phyloP scores from a whole-genome alignment of 768 basidiomycete genomes.

The Amanita subjunquillea region DNA sequence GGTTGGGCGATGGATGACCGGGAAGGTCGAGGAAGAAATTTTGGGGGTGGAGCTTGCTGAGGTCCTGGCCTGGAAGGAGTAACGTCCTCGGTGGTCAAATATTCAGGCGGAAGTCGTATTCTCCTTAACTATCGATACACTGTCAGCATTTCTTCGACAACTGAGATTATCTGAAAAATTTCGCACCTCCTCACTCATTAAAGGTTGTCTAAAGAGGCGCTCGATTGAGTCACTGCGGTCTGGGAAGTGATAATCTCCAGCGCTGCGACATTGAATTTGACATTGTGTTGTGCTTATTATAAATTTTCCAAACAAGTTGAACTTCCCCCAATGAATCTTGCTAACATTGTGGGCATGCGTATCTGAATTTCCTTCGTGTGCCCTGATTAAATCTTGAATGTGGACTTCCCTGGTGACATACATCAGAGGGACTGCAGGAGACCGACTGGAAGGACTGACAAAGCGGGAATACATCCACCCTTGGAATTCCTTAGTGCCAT shows the following conservation, averaged over 20 bases:
- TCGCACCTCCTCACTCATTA: slow-evolving; percentile 64
- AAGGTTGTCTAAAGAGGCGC: slow-evolving; percentile 42
- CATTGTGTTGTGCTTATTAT: slow-evolving; percentile 69
- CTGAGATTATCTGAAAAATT: background rate
- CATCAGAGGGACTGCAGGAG: slow-evolving; percentile 7
- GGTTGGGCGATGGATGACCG: background rate
- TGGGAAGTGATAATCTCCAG: slow-evolving; percentile 50
- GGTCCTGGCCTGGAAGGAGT: background rate
- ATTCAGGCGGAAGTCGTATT: slow-evolving; percentile 1
- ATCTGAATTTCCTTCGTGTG: slow-evolving; percentile 80
- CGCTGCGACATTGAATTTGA: slow-evolving; percentile 61
- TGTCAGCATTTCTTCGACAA: background rate
- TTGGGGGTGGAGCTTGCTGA: background rate
- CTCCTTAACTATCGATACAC: background rate
- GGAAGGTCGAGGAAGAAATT: background rate
- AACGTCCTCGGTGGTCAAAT: background rate
- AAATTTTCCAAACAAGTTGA: slow-evolving; percentile 84
- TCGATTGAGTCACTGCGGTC: slow-evolving; percentile 39
- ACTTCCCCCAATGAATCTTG: slow-evolving; percentile 94
- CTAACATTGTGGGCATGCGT: slow-evolving; percentile 50
- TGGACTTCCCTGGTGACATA: slow-evolving; percentile 65
- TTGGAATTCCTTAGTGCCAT: slow-evolving; percentile 79
- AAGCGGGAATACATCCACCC: slow-evolving; percentile 78
- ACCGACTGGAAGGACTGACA: slow-evolving; percentile 34
- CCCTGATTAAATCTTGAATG: slow-evolving; percentile 78